Evolutionary conservation across 805 yeast species (phyloP), one percentile per base, ranked within the genome.

Genomic region (Starmerella vitae): DNA sequence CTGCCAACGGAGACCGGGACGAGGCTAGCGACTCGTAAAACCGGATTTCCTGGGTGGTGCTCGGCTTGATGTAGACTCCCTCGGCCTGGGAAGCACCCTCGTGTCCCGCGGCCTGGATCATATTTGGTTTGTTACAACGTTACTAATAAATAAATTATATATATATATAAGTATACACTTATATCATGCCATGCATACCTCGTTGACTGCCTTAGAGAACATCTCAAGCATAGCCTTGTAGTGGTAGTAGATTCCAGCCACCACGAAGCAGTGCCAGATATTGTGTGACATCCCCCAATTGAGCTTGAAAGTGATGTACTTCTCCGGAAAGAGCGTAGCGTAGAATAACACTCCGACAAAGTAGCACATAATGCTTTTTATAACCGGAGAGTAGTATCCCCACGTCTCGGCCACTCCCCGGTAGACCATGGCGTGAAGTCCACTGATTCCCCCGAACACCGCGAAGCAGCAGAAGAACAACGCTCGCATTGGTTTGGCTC

Each of bases 251-350:
- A 84, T 75, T 2, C 98, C 98, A 20, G 80, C 67, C 14, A 91
- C 70, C 22, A 91, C 98, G 55, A 80, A 83, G 10, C 84, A 57
- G 61, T 88, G 98, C 98, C 98, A 88, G 22, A 88, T 65, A 53
- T 85, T 86, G 59, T 88, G 98, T 27, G 94, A 82, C 95, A 85
- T 88, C 79, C 88, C 66, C 41, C 63, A 49, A 48, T 59, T 60
- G 48, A 62, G 64, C 44, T 62, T 55, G 30, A 59, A 39, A 5
- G 59, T 61, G 33, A 49, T 53, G 48, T 82, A 82, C 49, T 91
- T 71, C 61, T 88, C 98, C 1, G 97, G 97, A 29, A 86, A 72
- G 37, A 86, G 68, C 8, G 81, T 72, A 5, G 93, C 94, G 58
- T 88, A 88, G 54, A 86, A 81, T 5, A 78, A 71, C 14, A 86